A percentile compares a stretch with the other conserved stretches of the same genome.
phyloP scores from a whole-genome alignment of 768 basidiomycete genomes.

The Suillus cothurnatus region DNA sequence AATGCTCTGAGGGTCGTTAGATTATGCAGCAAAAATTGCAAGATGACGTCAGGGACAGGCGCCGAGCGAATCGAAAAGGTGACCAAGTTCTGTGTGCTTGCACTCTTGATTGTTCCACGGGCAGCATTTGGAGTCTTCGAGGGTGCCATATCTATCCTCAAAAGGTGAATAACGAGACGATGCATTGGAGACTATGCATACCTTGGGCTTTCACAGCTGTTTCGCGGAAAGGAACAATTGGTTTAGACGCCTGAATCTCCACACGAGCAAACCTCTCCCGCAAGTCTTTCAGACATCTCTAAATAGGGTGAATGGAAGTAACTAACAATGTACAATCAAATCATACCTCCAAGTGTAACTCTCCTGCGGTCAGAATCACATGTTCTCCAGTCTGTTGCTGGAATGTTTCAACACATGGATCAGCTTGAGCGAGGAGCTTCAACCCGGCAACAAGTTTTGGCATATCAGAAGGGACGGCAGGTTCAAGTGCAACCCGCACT shows the following conservation, averaged over 20 bases:
- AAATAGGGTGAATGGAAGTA: background rate
- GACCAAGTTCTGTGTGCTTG: slow-evolving; percentile 69
- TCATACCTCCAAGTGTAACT: slow-evolving; percentile 89
- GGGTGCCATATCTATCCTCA: slow-evolving; percentile 76
- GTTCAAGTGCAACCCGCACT: slow-evolving; percentile 93
- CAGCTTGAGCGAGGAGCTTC: slow-evolving; percentile 88
- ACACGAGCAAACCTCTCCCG: slow-evolving; percentile 92
- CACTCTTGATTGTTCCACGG: slow-evolving; percentile 78
- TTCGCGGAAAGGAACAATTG: slow-evolving; percentile 97
- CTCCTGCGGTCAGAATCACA: slow-evolving; percentile 95
- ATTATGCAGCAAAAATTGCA: slow-evolving; percentile 80
- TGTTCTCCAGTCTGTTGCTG: slow-evolving; percentile 97
- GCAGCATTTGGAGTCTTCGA: slow-evolving; percentile 69
- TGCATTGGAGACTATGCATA: slow-evolving; percentile 29
- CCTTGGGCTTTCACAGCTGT: slow-evolving; percentile 84
- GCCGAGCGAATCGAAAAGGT: slow-evolving; percentile 82
- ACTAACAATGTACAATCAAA: background rate
- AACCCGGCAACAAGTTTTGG: slow-evolving; percentile 85
- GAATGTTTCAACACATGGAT: slow-evolving; percentile 96
- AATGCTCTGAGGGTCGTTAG: slow-evolving; percentile 62
- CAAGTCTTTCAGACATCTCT: slow-evolving; percentile 97
- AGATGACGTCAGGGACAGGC: slow-evolving; percentile 74
- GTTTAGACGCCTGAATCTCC: slow-evolving; percentile 91
- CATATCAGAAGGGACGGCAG: slow-evolving; percentile 81
- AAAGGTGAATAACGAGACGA: slow-evolving; percentile 7